Evolutionary conservation across 495 filamentous ascomycete species (phyloP).

Genomic region (Thermothielavioides terrestris): DNA sequence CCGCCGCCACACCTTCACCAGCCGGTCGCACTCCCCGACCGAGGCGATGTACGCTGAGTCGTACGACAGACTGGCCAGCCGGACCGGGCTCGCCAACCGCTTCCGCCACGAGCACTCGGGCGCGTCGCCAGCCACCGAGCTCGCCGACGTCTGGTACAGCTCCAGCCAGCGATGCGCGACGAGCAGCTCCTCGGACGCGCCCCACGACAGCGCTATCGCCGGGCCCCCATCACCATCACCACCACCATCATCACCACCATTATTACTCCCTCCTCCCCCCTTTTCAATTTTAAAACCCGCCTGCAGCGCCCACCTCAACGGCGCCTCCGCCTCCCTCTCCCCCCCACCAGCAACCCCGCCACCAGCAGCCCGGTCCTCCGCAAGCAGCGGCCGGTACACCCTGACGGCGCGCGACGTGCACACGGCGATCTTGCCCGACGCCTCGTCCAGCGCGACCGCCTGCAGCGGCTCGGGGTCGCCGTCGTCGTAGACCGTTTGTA

Average conservation of each 20-base stretch:
- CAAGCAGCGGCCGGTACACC: constrained; percentile 76
- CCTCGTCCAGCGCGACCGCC: constrained; percentile 68
- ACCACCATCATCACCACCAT: neutral
- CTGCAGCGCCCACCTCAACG: constrained; percentile 47
- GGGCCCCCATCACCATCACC: constrained; percentile 1
- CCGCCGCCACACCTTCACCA: constrained; percentile 89
- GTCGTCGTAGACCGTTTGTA: constrained; percentile 88
- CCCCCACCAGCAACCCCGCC: too few species aligned
- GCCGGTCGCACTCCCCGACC: constrained; percentile 65
- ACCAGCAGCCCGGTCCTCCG: too few species aligned
- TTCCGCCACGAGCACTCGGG: constrained; percentile 61
- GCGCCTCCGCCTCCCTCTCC: constrained; percentile 49
- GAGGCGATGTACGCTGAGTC: constrained; percentile 81
- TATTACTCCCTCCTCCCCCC: neutral
- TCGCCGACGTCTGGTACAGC: constrained; percentile 54
- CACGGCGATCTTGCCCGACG: constrained; percentile 76
- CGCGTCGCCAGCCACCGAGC: too few species aligned
- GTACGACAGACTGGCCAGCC: constrained; percentile 73
- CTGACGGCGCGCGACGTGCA: constrained; percentile 56
- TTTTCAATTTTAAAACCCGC: constrained; percentile 30
- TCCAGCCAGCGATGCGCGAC: constrained; percentile 62
- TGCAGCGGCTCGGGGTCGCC: constrained; percentile 61
- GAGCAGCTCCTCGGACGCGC: constrained; percentile 70
- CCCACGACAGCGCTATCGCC: constrained; percentile 73
- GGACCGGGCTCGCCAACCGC: constrained; percentile 59